These are phyloP conservation scores for Francoa sonchifolia DNA, from an alignment of 441 rosid genomes.

Conservation along the genomic window DNA sequence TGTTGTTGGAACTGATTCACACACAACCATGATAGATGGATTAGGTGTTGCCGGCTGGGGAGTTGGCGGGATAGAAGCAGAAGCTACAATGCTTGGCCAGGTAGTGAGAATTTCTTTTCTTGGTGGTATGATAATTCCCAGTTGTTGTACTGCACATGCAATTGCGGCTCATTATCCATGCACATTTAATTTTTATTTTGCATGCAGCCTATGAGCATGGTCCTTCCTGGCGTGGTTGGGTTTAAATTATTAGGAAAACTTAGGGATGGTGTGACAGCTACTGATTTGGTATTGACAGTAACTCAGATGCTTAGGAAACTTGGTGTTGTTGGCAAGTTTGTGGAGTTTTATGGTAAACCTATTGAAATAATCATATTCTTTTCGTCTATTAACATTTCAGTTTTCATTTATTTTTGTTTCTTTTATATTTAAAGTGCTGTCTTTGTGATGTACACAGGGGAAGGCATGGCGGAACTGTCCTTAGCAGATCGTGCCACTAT, in stretches of 20 bases:
- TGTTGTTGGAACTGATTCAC: constrained; percentile 69
- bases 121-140: too few species aligned
- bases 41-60: constrained; percentile 78
- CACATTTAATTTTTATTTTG: constrained; percentile 7
- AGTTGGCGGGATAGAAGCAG: constrained; percentile 73
- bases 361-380: background rate
- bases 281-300: constrained; percentile 60
- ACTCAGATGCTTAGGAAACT: constrained; percentile 64
- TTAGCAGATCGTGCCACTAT: constrained; percentile 90
- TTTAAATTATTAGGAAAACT: constrained; percentile 47
- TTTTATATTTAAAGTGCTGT: constrained; percentile 6
- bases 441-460: constrained; percentile 47
- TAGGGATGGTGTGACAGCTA: constrained; percentile 56
- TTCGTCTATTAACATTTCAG: background rate
- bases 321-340: constrained; percentile 67
- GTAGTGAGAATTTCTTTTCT: too few species aligned
- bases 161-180: too few species aligned
- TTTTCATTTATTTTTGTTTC: constrained; percentile 5
- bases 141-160: too few species aligned
- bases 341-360: constrained; percentile 45
- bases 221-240: constrained; percentile 66
- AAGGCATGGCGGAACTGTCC: constrained; percentile 84
- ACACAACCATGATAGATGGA: constrained; percentile 70
- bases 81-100: constrained; percentile 78
- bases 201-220: constrained; percentile 74